phyloP scores from a whole-genome alignment of 306 rosid genomes.

The Fragaria nilgerrensis region DNA sequence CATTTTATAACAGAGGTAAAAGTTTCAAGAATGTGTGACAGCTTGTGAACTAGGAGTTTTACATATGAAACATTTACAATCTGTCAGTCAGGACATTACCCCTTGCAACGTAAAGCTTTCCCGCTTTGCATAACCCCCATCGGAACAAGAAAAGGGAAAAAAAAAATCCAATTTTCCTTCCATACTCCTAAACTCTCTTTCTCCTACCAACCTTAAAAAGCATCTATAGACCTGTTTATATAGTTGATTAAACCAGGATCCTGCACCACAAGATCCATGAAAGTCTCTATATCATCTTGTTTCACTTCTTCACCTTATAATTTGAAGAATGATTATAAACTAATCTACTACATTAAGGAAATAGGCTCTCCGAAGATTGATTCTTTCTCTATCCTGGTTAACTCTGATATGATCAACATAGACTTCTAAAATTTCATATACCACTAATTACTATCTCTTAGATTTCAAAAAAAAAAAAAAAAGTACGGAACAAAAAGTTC shows the following conservation, averaged over 20 bases:
- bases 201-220: slow-evolving; percentile 2
- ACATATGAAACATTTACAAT: neutral
- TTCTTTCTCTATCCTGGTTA: neutral
- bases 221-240: neutral
- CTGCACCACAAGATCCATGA: neutral
- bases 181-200: neutral
- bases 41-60: neutral
- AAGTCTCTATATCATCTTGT: neutral
- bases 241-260: neutral
- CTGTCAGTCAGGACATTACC: neutral
- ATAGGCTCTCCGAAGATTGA: neutral
- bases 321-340: neutral
- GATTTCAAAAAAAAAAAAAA: neutral
- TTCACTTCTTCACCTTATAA: neutral
- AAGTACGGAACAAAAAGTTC: neutral
- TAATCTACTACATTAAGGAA: neutral
- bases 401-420: neutral
- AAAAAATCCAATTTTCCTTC: neutral
- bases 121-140: neutral
- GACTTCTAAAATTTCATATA: neutral
- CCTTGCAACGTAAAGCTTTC: neutral
- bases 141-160: no score
- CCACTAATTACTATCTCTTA: neutral
- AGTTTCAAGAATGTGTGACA: neutral
- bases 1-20: neutral